These are phyloP conservation scores for Chimonanthus praecox DNA, from an alignment of 164 flowering plant genomes.

Conservation along the genomic window DNA sequence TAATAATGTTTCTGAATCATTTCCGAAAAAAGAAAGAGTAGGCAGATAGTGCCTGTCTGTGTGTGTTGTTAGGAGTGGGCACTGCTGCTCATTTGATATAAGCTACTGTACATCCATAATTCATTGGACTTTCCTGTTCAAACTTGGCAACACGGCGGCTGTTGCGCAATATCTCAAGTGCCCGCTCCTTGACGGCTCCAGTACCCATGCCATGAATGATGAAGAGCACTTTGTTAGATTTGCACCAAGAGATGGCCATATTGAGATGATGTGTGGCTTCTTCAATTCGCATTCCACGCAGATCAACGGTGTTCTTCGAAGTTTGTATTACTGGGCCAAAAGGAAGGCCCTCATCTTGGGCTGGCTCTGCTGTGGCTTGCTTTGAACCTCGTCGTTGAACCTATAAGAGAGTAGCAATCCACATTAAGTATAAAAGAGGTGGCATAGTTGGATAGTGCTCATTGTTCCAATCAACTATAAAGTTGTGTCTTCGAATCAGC, in stretches of 20 bases:
- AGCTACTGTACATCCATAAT: constrained; percentile 83
- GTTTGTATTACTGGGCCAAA: constrained; percentile 62
- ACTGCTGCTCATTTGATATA: constrained; percentile 48
- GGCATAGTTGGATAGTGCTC: no score
- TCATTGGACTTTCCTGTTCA: constrained; percentile 77
- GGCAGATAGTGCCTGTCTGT: no score
- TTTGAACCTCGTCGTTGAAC: constrained; percentile 19
- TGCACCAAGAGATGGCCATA: constrained; percentile 44
- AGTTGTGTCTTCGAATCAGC: no score
- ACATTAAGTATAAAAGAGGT: background rate
- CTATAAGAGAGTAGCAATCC: constrained; percentile 18
- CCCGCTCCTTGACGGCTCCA: constrained; percentile 69
- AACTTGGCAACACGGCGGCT: constrained; percentile 67
- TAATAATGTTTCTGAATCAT: no score
- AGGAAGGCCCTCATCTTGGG: constrained; percentile 23
- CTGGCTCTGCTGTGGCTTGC: constrained; percentile 15
- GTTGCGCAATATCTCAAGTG: constrained; percentile 44
- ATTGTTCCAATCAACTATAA: no score
- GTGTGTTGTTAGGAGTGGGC: no score
- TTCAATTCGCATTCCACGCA: constrained; percentile 81
- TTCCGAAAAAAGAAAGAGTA: no score
- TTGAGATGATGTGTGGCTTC: constrained; percentile 63
- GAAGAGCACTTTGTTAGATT: constrained; percentile 50
- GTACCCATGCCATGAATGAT: constrained; percentile 89
- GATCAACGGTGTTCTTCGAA: constrained; percentile 78